Conservation (phyloP, 2,329 filamentous ascomycete species). For the Lachnellula hyalina region DNA sequence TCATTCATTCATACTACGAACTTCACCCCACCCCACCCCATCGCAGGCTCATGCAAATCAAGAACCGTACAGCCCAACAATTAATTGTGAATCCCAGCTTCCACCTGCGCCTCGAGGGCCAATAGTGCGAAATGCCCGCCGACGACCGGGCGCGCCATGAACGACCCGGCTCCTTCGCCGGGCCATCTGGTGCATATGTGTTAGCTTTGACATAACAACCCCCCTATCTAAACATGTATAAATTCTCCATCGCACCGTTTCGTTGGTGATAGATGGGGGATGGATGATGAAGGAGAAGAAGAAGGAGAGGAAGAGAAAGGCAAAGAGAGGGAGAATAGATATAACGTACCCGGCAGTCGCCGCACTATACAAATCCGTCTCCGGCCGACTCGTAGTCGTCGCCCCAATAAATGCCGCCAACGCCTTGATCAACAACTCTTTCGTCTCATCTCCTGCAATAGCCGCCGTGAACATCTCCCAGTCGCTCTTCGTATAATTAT, state of each 20-base stretch:
- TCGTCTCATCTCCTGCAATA: slow-evolving; percentile 56
- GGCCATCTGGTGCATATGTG: neutral
- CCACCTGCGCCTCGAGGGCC: slow-evolving; percentile 34
- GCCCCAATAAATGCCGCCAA: slow-evolving; percentile 57
- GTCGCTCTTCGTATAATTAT: slow-evolving; percentile 79
- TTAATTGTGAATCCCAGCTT: too few species aligned
- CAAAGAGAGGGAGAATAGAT: too few species aligned
- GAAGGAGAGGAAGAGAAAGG: too few species aligned
- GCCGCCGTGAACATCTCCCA: slow-evolving; percentile 86
- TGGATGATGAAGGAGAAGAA: too few species aligned
- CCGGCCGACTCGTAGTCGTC: slow-evolving; percentile 63
- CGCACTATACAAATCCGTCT: slow-evolving; percentile 66
- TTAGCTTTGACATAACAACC: neutral
- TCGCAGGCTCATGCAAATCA: too few species aligned
- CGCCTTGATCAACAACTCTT: slow-evolving; percentile 62
- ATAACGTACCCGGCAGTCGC: too few species aligned
- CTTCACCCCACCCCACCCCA: too few species aligned
- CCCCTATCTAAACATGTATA: too few species aligned
- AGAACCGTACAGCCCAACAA: too few species aligned
- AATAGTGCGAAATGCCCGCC: slow-evolving; percentile 75
- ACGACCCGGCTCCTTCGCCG: slow-evolving; percentile 31
- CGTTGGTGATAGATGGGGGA: too few species aligned
- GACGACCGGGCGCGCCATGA: slow-evolving; percentile 71
- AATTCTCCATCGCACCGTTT: too few species aligned
- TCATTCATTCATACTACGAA: too few species aligned